Evolutionary conservation across 2,329 filamentous ascomycete species (phyloP).

Genomic region (Aspergillus ochraceus): DNA sequence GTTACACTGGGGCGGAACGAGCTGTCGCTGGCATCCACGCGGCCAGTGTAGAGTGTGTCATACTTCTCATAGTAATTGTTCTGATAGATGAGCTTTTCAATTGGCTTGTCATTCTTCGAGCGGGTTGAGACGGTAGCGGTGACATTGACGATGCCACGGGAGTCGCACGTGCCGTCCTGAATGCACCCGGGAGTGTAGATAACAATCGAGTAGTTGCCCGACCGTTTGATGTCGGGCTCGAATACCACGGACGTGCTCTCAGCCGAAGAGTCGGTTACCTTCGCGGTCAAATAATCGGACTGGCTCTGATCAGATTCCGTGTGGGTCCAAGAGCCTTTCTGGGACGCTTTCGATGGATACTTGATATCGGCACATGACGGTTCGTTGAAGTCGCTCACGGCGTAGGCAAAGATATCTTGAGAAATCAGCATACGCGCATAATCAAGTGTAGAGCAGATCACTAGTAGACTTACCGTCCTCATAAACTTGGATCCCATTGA

Average conservation of each 20-base stretch:
- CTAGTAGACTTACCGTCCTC: conserved; percentile 58
- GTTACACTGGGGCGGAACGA: conserved; percentile 80
- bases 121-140: conserved; percentile 66
- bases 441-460: background rate
- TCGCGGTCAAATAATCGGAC: conserved; percentile 74
- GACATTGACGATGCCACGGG: conserved; percentile 78
- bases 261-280: conserved; percentile 59
- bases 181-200: conserved; percentile 91
- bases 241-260: conserved; percentile 66
- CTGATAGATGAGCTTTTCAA: conserved; percentile 71
- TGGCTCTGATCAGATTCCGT: conserved; percentile 67
- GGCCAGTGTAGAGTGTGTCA: conserved; percentile 84
- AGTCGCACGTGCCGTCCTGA: conserved; percentile 73
- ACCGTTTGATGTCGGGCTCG: conserved; percentile 77
- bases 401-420: conserved; percentile 76
- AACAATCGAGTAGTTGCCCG: conserved; percentile 87
- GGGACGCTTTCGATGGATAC: conserved; percentile 65
- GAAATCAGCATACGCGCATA: conserved; percentile 15
- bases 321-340: conserved; percentile 72
- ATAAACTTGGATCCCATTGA: conserved; percentile 84
- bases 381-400: conserved; percentile 84
- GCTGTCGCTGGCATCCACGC: conserved; percentile 71
- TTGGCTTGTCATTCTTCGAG: conserved; percentile 47
- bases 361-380: conserved; percentile 70
- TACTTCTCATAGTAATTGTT: conserved; percentile 98